These are phyloP conservation scores for Coffea eugenioides DNA, from an alignment of 257 asterid genomes.

Conservation along the genomic window DNA sequence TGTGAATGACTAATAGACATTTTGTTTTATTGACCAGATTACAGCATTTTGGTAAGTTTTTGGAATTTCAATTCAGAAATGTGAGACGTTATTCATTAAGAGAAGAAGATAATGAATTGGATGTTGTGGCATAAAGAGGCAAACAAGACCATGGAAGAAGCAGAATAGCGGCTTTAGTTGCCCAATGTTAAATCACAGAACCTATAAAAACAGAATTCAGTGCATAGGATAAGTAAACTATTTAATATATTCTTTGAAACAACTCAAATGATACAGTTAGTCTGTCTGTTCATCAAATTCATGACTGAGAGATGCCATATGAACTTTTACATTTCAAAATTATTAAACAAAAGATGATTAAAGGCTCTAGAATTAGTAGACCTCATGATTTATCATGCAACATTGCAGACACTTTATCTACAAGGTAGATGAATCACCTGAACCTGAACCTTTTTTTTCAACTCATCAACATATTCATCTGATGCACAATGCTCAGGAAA, in stretches of 20 bases:
- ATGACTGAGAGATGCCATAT: not conserved
- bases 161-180: not conserved
- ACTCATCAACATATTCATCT: conserved; percentile 59
- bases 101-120: not conserved
- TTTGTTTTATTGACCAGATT: not conserved
- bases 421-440: conserved; percentile 50
- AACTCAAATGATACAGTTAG: not conserved
- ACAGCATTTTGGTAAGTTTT: not conserved
- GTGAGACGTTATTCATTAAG: not conserved
- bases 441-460: conserved; percentile 67
- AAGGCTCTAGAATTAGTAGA: not conserved
- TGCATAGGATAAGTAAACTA: not conserved
- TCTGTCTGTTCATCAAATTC: not conserved
- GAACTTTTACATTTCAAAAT: not conserved
- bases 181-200: not conserved
- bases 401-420: not conserved
- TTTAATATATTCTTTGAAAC: not conserved
- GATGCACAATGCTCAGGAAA: conserved; percentile 43
- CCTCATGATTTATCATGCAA: not conserved
- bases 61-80: not conserved
- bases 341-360: not conserved
- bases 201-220: not conserved
- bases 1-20: not conserved
- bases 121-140: not conserved
- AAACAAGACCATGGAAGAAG: not conserved